Evolutionary conservation across 2,329 filamentous ascomycete genomes (phyloP), one percentile per base, ranked within the genome.

Genomic region (Pseudopithomyces maydicus): DNA sequence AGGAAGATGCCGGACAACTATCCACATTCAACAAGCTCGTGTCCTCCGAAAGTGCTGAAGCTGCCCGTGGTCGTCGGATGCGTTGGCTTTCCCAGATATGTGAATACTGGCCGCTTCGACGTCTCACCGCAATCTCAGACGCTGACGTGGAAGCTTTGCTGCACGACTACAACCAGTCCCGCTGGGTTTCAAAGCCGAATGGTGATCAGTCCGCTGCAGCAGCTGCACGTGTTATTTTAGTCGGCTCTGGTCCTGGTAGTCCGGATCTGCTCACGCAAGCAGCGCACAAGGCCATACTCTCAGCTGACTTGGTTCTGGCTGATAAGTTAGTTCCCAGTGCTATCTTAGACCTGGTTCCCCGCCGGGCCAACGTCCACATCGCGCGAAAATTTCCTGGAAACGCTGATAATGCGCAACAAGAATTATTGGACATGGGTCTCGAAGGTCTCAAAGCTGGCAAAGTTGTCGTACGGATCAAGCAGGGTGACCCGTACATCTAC

Each of bases 341-440:
- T 7, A 91, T 99, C 2, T 82, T 99, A 10, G 91, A 94, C 62
- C 85, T 99, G 15, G 90, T 98, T 54, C 95, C 95, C 1, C 91
- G 95, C 35, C 87, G 94, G 52, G 96, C 93, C 8, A 88, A 90
- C 10, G 89, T 98, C 12, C 88, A 91, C 68, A 99, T 99, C 67
- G 94, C 95, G 4, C 90, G 93, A 70, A 99, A 99, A 75, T 99
- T 99, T 77, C 95, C 95, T 0, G 95, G 95, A 20, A 98, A 99
- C 76, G 95, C 95, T 39, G 95, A 99, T 67, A 87, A 87, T 43
- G 95, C 95, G 0, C 95, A 99, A 74, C 88, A 93, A 70, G 95
- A 99, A 76, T 86, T 99, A 4, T 84, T 96, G 2, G 83, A 88
- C 52, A 84, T 91, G 66, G 95, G 92, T 0, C 81, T 97, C 2